Evolutionary conservation across 2,329 filamentous ascomycete genomes (phyloP).

Genomic region (Aureobasidium uvarum): DNA sequence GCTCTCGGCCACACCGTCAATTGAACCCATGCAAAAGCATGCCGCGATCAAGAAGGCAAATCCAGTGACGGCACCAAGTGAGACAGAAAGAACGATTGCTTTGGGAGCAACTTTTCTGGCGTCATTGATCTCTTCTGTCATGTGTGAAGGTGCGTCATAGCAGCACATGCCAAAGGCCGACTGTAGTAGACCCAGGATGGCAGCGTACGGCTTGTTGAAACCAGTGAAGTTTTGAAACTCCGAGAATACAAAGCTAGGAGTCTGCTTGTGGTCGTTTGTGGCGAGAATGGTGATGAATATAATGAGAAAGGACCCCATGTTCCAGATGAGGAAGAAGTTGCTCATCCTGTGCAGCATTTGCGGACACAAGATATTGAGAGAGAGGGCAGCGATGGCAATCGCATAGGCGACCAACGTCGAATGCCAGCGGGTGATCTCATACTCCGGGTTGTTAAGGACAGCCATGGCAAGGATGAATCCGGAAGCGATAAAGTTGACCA

Average conservation of each 20-base stretch:
- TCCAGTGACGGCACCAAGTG: slow-evolving; percentile 48
- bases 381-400: slow-evolving; percentile 47
- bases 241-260: slow-evolving; percentile 55
- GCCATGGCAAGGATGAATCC: slow-evolving; percentile 58
- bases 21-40: slow-evolving; percentile 55
- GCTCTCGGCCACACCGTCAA: slow-evolving; percentile 47
- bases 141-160: slow-evolving; percentile 48
- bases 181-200: slow-evolving; percentile 55
- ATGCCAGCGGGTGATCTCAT: slow-evolving; percentile 57
- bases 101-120: slow-evolving; percentile 52
- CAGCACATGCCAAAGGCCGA: slow-evolving; percentile 57
- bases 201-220: slow-evolving; percentile 51
- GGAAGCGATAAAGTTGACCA: slow-evolving; percentile 55
- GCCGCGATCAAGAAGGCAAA: slow-evolving; percentile 51
- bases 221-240: slow-evolving; percentile 57
- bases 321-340: slow-evolving; percentile 53
- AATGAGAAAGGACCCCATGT: slow-evolving; percentile 53
- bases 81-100: slow-evolving; percentile 49
- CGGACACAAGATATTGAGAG: slow-evolving; percentile 52
- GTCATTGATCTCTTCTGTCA: slow-evolving; percentile 57
- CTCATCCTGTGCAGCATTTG: slow-evolving; percentile 53
- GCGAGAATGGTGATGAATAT: slow-evolving; percentile 55
- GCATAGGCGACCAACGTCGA: slow-evolving; percentile 54
- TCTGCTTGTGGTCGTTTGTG: slow-evolving; percentile 55
- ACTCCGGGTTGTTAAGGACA: slow-evolving; percentile 53